Conservation (phyloP, 768 basidiomycete genomes). For the Tricholoma flavovirens region DNA sequence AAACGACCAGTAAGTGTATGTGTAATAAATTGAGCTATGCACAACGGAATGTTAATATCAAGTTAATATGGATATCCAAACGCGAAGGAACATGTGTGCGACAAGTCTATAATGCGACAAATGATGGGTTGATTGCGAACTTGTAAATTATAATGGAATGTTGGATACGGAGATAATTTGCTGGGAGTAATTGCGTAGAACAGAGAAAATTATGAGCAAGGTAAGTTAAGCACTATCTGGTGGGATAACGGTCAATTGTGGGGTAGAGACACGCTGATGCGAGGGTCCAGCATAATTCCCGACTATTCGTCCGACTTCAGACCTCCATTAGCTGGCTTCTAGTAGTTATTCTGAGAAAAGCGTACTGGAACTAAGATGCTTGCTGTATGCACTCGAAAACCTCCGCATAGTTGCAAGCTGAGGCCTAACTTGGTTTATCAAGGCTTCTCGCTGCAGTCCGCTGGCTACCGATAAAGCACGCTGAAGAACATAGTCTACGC, state of each 20-base stretch:
- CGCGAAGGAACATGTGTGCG: constrained; percentile 25
- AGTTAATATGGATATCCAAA: constrained; percentile 11
- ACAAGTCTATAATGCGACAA: constrained; percentile 20
- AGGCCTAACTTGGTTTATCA: constrained; percentile 59
- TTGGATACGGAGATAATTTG: constrained; percentile 4
- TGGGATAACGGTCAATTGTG: constrained; percentile 10
- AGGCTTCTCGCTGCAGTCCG: constrained; percentile 61
- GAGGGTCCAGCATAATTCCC: constrained; percentile 36
- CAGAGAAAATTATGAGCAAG: constrained; percentile 13
- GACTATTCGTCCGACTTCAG: constrained; percentile 63
- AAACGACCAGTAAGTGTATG: constrained; percentile 11
- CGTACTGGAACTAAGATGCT: constrained; percentile 79
- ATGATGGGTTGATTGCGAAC: constrained; percentile 18
- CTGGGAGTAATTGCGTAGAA: constrained; percentile 9
- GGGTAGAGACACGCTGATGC: constrained; percentile 17
- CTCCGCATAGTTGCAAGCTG: constrained; percentile 67
- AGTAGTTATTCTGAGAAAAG: constrained; percentile 2
- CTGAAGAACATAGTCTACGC: constrained; percentile 80
- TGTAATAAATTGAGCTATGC: constrained; percentile 11
- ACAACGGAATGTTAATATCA: constrained; percentile 11
- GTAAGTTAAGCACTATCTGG: constrained; percentile 19
- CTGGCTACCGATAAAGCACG: constrained; percentile 66
- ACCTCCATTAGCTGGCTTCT: constrained; percentile 6
- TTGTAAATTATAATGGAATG: constrained; percentile 20
- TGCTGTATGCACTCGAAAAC: constrained; percentile 68